Conservation (phyloP, 208 protist species). For the Leishmania amazonensis region DNA sequence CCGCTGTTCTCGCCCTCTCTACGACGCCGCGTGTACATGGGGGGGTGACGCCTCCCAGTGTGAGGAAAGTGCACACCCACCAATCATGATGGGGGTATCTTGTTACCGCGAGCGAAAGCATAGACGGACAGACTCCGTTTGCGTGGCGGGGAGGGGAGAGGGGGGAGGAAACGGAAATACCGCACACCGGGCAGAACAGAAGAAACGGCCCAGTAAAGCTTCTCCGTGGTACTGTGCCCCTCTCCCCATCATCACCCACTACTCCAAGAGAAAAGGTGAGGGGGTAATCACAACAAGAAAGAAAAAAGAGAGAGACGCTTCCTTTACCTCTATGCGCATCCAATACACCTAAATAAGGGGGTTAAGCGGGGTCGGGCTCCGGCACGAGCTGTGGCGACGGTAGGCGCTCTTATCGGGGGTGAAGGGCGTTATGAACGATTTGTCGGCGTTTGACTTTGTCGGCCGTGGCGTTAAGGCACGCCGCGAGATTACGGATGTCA, state of each 20-base stretch:
- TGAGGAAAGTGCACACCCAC: background rate
- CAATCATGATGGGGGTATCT: background rate
- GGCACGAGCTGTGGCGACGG: conserved; percentile 9
- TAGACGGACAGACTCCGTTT: background rate
- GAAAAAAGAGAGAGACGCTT: background rate
- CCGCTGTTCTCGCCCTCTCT: background rate
- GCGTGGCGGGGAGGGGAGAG: background rate
- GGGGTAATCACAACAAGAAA: background rate
- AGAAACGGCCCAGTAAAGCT: background rate
- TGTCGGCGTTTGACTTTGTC: conserved; percentile 62
- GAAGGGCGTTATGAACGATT: conserved; percentile 27
- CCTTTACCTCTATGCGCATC: background rate
- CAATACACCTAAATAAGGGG: conserved; percentile 5
- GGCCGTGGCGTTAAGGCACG: conserved; percentile 66
- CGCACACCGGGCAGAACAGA: background rate
- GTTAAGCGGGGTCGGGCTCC: conserved; percentile 13
- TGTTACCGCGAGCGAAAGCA: background rate
- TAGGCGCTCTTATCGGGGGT: conserved; percentile 21
- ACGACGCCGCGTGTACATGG: background rate
- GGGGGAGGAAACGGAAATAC: background rate
- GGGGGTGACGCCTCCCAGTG: background rate
- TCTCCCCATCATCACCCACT: background rate
- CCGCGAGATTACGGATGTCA: conserved; percentile 61
- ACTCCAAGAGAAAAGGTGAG: background rate
- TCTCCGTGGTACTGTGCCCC: background rate